Conservation (phyloP, 2,329 filamentous ascomycete species). For the Trichoderma oligosporum region DNA sequence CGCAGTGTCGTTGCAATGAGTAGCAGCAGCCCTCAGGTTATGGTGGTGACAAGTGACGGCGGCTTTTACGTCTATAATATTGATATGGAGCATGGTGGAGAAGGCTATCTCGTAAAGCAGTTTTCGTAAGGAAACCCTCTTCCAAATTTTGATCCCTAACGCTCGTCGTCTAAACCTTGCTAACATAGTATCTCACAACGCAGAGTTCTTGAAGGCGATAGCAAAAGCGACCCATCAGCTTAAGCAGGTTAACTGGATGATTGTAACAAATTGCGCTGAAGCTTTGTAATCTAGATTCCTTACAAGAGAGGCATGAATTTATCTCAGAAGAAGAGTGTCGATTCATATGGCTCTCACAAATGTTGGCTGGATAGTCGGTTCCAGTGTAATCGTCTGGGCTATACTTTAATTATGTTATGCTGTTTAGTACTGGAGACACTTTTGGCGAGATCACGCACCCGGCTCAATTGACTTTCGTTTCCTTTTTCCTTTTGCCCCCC, state of each 20-base stretch:
- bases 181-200: not conserved
- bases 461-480: not conserved
- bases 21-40: slow-evolving; percentile 88
- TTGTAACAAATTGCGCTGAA: not conserved
- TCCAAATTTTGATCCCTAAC: not conserved
- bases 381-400: not conserved
- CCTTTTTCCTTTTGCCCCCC: too few species aligned
- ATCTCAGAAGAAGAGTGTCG: not conserved
- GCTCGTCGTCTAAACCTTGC: not conserved
- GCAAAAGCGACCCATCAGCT: slow-evolving; percentile 49
- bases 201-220: slow-evolving; percentile 53
- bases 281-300: not conserved
- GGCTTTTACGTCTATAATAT: slow-evolving; percentile 94
- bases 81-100: slow-evolving; percentile 89
- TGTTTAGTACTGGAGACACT: not conserved
- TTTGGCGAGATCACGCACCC: too few species aligned
- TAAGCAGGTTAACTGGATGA: slow-evolving; percentile 33
- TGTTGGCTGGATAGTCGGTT: not conserved
- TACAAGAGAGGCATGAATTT: not conserved
- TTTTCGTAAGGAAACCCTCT: slow-evolving; percentile 67
- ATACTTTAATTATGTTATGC: not conserved
- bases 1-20: slow-evolving; percentile 97
- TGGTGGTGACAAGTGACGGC: slow-evolving; percentile 96
- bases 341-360: not conserved
- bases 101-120: slow-evolving; percentile 85